Percentiles rank a stretch among this genome's conserved stretches.
These are phyloP conservation scores for Sporothrix humicola DNA, from an alignment of 2,329 filamentous ascomycete genomes.

Conservation along the genomic window DNA sequence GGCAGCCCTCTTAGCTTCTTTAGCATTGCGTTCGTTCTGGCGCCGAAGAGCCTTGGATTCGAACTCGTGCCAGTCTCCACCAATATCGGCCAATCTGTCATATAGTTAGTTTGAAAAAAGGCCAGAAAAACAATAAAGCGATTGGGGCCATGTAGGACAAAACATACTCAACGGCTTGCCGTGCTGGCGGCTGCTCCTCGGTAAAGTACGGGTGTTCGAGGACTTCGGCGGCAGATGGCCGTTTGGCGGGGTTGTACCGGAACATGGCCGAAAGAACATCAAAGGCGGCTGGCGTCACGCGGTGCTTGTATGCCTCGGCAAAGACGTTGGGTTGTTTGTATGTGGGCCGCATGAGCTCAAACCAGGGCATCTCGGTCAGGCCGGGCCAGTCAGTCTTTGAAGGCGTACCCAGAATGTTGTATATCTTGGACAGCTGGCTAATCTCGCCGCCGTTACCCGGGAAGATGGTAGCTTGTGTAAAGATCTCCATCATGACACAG, in stretches of 20 bases:
- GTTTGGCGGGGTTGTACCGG: slow-evolving; percentile 80
- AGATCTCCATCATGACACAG: slow-evolving; percentile 96
- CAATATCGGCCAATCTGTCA: slow-evolving; percentile 72
- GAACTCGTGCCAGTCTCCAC: slow-evolving; percentile 98
- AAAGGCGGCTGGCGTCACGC: slow-evolving; percentile 79
- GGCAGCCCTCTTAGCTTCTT: slow-evolving; percentile 54
- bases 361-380: slow-evolving; percentile 95
- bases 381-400: slow-evolving; percentile 84
- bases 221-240: slow-evolving; percentile 83
- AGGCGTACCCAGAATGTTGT: slow-evolving; percentile 87
- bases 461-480: slow-evolving; percentile 91
- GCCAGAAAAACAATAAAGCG: neutral
- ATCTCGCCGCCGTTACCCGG: slow-evolving; percentile 95
- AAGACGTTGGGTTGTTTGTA: slow-evolving; percentile 77
- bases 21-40: slow-evolving; percentile 75
- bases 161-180: slow-evolving; percentile 80
- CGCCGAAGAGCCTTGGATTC: slow-evolving; percentile 94
- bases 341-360: slow-evolving; percentile 82
- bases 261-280: slow-evolving; percentile 86
- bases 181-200: slow-evolving; percentile 75
- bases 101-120: slow-evolving; percentile 40
- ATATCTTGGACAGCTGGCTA: slow-evolving; percentile 96
- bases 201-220: slow-evolving; percentile 89
- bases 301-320: slow-evolving; percentile 78
- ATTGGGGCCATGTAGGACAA: neutral